Percentiles rank a stretch among this genome's conserved stretches.
These are phyloP conservation scores for Fusarium protoensiforme DNA, from an alignment of 2,329 filamentous ascomycete species.

Conservation along the genomic window DNA sequence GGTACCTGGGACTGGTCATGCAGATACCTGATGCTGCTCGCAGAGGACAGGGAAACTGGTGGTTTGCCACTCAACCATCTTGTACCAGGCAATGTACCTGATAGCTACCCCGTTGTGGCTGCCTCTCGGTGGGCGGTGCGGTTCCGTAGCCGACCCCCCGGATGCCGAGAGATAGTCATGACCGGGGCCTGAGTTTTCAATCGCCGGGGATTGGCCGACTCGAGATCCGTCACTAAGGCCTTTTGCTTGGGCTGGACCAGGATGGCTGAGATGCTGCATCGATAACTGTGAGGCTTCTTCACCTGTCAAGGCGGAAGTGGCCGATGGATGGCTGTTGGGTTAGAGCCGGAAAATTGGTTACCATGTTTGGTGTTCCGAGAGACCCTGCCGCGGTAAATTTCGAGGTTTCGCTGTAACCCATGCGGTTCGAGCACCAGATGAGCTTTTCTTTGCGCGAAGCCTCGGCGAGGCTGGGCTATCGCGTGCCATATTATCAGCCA, in stretches of 20 bases:
- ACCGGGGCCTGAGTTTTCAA: constrained; percentile 21
- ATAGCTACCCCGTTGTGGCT: constrained; percentile 8
- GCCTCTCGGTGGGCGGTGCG: constrained; percentile 17
- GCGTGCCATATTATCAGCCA: neutral
- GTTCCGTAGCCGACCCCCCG: constrained; percentile 25
- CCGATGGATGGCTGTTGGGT: constrained; percentile 17
- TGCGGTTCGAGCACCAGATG: neutral
- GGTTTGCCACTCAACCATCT: constrained; percentile 5
- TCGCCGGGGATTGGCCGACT: constrained; percentile 25
- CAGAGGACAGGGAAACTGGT: neutral
- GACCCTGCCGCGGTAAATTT: neutral
- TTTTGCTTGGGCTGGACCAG: constrained; percentile 25
- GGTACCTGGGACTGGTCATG: neutral
- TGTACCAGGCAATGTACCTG: constrained; percentile 4
- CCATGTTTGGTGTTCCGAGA: constrained; percentile 14
- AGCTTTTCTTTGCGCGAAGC: neutral
- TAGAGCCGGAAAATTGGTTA: constrained; percentile 7
- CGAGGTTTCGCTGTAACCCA: neutral
- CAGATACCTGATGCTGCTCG: constrained; percentile 4
- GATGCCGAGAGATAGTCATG: constrained; percentile 31
- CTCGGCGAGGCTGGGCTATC: neutral
- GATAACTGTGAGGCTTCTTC: constrained; percentile 8
- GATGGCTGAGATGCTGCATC: constrained; percentile 2
- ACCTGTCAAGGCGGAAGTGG: constrained; percentile 25
- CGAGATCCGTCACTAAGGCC: constrained; percentile 12